Conservation (phyloP, 257 asterid genomes). For the Solanum pennellii region DNA sequence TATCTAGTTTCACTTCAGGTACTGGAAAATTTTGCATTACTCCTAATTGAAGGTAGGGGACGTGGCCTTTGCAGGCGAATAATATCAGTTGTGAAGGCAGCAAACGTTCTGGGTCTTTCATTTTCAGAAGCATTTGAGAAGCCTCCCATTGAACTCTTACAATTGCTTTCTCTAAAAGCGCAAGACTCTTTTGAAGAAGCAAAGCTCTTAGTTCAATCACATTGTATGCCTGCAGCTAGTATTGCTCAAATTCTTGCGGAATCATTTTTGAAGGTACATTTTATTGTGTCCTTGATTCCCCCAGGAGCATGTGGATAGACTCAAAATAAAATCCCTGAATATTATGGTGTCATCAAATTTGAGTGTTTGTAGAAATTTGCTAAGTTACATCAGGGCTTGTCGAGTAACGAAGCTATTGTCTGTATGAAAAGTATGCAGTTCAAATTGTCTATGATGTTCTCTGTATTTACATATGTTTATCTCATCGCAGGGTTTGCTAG, state of each 20-base stretch:
- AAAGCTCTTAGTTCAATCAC: conserved; percentile 65
- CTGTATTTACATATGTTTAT: background rate
- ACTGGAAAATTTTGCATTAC: conserved; percentile 55
- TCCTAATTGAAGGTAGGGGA: conserved; percentile 66
- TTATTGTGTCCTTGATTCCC: background rate
- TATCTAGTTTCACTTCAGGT: conserved; percentile 30
- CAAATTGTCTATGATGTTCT: background rate
- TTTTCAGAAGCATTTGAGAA: conserved; percentile 91
- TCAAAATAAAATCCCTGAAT: background rate
- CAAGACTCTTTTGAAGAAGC: conserved; percentile 97
- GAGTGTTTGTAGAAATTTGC: background rate
- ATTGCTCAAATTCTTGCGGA: conserved; percentile 97
- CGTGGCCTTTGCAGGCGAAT: conserved; percentile 75
- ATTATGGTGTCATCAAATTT: background rate
- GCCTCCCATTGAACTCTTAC: conserved; percentile 87
- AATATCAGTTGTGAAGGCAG: conserved; percentile 79
- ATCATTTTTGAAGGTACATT: conserved; percentile 78
- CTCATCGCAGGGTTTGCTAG: conserved; percentile 72
- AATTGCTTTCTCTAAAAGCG: conserved; percentile 90
- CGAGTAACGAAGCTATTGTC: background rate
- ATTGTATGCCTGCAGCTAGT: conserved; percentile 87
- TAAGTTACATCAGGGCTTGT: background rate
- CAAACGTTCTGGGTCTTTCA: conserved; percentile 78
- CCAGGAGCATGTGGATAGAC: background rate
- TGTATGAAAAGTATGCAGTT: background rate